phyloP scores from a whole-genome alignment of 2,329 filamentous ascomycete genomes.

The Cylindrodendrum hubeiense region DNA sequence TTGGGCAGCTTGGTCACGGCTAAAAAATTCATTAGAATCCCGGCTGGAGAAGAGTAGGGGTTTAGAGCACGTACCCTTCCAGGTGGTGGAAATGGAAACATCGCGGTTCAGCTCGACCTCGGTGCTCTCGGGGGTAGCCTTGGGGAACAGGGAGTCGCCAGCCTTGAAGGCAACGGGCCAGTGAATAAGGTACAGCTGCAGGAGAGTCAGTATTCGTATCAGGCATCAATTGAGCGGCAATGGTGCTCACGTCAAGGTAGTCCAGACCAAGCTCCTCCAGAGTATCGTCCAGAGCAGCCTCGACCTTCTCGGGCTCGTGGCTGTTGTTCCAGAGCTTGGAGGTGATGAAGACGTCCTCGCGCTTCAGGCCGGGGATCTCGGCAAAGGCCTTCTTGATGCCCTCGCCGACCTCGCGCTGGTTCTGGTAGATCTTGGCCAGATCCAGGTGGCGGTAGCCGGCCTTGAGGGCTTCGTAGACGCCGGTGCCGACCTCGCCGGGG shows the following conservation, averaged over 20 bases:
- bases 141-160: slow-evolving; percentile 60
- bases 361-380: slow-evolving; percentile 64
- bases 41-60: neutral
- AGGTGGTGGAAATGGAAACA: slow-evolving; percentile 57
- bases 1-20: slow-evolving; percentile 69
- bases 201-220: neutral
- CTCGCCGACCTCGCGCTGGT: slow-evolving; percentile 70
- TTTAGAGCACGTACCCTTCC: slow-evolving; percentile 52
- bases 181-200: slow-evolving; percentile 70
- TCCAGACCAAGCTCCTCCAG: slow-evolving; percentile 67
- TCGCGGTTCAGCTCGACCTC: slow-evolving; percentile 57
- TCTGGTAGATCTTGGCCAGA: slow-evolving; percentile 69
- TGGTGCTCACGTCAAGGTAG: slow-evolving; percentile 64
- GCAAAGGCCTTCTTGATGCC: slow-evolving; percentile 63
- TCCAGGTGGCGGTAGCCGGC: slow-evolving; percentile 74
- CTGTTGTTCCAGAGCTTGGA: slow-evolving; percentile 75
- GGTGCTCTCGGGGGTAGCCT: slow-evolving; percentile 45
- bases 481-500: slow-evolving; percentile 72
- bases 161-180: slow-evolving; percentile 66
- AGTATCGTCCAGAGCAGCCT: slow-evolving; percentile 66
- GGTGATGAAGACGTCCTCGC: slow-evolving; percentile 71
- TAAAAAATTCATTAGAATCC: slow-evolving; percentile 21
- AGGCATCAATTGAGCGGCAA: neutral
- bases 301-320: slow-evolving; percentile 71
- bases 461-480: slow-evolving; percentile 73